Evolutionary conservation across 345 rosid genomes (phyloP), one percentile per base, ranked within the genome.

Genomic region (Populus pruinosa): DNA sequence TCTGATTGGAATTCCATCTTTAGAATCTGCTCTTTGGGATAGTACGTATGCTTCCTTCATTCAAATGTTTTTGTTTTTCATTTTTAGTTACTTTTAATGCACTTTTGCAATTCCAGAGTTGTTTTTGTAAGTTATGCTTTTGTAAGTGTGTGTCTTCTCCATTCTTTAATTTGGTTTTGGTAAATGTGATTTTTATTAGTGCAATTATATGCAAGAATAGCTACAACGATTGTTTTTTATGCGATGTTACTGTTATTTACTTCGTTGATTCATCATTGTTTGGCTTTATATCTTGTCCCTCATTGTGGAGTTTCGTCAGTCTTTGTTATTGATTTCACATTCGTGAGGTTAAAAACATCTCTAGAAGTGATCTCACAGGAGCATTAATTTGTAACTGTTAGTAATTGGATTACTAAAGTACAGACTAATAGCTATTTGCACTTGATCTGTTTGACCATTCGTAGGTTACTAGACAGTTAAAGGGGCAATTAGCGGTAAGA

Each of bases 11-110:
- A 90, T 80, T 88, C 92, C 14, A 93, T 97, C 74, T 75, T 86
- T 36, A 83, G 87, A 63, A 93, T 95, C 76, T 89, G 85, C 85
- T 88, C 96, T 53, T 86, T 95, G 63, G 99, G 97, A 85, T 95
- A 33, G 5, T 33, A 31, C 93, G 99, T 94, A 83, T 61, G 82
- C 20, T 39, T 53, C 59, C 20, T 53, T 53, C 3, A 53, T 17
- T n/a, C 7, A 31, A 31, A 31, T 31, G 33, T 31, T 50, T 50
- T 5, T 50, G n/a, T 17, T 7, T 50, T 50, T 50, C 18, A 18
- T 50, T 53, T 21, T 53, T 2, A 20, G 59, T 53, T 53, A 20
- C 59, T 53, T 3, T 53, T 20, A 20, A 53, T 53, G n/a, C 20
- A 53, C 20, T 53, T 53, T 53, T 53, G 23, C 20, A 9, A 53